These are phyloP conservation scores for Clavispora vitiphila DNA, from an alignment of 805 yeast species.

Conservation along the genomic window DNA sequence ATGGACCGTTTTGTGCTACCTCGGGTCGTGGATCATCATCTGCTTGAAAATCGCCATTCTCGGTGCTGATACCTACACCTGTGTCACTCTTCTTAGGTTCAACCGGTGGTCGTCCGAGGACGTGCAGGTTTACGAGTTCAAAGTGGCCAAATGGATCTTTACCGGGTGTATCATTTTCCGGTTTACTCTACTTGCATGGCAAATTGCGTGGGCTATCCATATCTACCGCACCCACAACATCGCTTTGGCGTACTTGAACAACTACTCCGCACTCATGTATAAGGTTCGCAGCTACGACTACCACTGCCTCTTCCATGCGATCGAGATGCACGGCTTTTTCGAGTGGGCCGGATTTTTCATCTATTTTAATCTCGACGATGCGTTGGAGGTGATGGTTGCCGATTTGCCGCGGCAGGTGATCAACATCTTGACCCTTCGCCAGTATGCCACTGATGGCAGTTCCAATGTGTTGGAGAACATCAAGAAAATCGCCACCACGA, in stretches of 20 bases:
- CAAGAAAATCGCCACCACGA: constrained; percentile 51
- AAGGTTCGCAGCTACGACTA: constrained; percentile 54
- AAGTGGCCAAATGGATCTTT: constrained; percentile 65
- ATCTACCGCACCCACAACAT: constrained; percentile 59
- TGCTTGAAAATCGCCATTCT: constrained; percentile 49
- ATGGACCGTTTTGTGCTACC: constrained; percentile 41
- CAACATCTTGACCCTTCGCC: constrained; percentile 63
- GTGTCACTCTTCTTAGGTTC: constrained; percentile 67
- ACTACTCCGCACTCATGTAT: constrained; percentile 54
- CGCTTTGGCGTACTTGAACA: constrained; percentile 64
- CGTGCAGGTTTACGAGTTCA: constrained; percentile 41
- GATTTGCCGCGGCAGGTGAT: constrained; percentile 87
- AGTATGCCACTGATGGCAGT: constrained; percentile 46
- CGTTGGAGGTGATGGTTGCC: constrained; percentile 59
- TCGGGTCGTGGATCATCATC: constrained; percentile 40
- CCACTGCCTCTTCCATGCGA: constrained; percentile 67
- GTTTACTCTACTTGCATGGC: constrained; percentile 51
- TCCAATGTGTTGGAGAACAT: constrained; percentile 46
- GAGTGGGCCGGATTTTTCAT: constrained; percentile 67
- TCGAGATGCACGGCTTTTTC: constrained; percentile 55
- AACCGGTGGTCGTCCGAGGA: constrained; percentile 60
- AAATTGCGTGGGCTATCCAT: constrained; percentile 51
- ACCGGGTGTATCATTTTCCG: constrained; percentile 77
- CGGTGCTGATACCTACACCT: constrained; percentile 73
- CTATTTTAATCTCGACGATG: constrained; percentile 61